Base-by-base conservation (phyloP, 345 rosid species). In the Citrus inodora region DNA sequence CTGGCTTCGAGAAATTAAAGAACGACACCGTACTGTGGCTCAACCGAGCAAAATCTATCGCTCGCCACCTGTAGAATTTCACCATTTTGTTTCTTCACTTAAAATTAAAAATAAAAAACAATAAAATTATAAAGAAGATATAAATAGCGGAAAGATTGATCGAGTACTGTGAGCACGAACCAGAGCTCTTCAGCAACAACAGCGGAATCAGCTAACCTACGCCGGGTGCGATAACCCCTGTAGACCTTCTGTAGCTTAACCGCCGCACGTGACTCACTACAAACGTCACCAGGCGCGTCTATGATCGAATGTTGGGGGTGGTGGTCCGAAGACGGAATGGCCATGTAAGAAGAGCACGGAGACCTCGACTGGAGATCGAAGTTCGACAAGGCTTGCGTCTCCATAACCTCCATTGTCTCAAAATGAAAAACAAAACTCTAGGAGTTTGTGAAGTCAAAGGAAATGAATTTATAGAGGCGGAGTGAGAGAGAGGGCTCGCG, bases 121-220 rank as follows among this genome's bases (percentile, higher is more conserved):
- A 37, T 8, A 46, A 0, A 51, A 65, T 30, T 33, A 11, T 4
- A 3, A 48, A 9, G n/a, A 7, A 2, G n/a, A 32, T 46, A 9
- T 0, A 17, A 11, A 65, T 33, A 69, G 21, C 10, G 9, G 42
- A 48, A 30, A 51, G 48, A 61, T 10, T 30, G 48, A 46, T 53
- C 58, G 22, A 53, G 58, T 17, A 17, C 4, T 17, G 22, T 1
- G 46, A 61, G 56, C 17, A 83, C 80, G 30, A 63, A 92, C 98
- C 98, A 94, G 75, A 91, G 89, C 80, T 92, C 97, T 87, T 93
- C 98, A 32, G 91, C 95, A n/a, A 93, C 91, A 6, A 95, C 91
- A 4, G 91, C 98, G 53, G 98, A 89, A 85, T 94, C 98, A 0
- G 98, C 98, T 80, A 95, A 61, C 78, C 89, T 82, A 24, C 98